These are phyloP conservation scores for Carpinus fangiana DNA, from an alignment of 306 rosid genomes.

Conservation along the genomic window DNA sequence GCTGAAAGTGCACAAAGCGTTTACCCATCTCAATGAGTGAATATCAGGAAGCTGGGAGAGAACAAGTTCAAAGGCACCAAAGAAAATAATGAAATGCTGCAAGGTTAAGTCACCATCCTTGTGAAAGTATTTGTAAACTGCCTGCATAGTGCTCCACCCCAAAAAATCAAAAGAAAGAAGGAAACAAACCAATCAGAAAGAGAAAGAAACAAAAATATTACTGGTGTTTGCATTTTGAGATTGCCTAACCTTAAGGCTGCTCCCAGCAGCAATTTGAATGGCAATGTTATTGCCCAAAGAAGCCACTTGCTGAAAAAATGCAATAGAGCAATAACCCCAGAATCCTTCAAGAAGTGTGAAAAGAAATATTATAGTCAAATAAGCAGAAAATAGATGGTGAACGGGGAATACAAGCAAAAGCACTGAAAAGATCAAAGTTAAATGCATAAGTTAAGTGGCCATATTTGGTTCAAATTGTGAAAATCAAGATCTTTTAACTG, in stretches of 20 bases:
- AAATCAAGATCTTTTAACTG: neutral
- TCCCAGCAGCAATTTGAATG: conserved; percentile 82
- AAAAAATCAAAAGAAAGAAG: neutral
- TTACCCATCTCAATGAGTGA: conserved; percentile 75
- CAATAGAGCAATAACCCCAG: conserved; percentile 77
- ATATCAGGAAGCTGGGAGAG: conserved; percentile 84
- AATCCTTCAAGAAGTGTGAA: conserved; percentile 48
- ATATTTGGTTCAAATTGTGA: neutral
- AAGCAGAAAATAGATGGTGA: conserved; percentile 2
- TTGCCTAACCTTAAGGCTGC: conserved; percentile 65
- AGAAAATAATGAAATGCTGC: conserved; percentile 70
- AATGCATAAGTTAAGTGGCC: neutral
- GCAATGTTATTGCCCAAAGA: conserved; percentile 82
- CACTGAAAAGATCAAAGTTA: neutral
- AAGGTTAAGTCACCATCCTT: conserved; percentile 54
- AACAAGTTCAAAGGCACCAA: conserved; percentile 65
- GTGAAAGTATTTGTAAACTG: conserved; percentile 61
- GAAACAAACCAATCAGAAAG: neutral
- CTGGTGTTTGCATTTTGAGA: neutral
- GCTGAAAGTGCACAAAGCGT: conserved; percentile 80
- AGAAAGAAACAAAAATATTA: neutral
- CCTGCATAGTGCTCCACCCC: conserved; percentile 30
- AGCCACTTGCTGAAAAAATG: conserved; percentile 77
- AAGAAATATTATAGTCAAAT: conserved; percentile 8
- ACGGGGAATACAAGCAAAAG: neutral